A percentile compares a stretch with the other conserved stretches of the same genome.
phyloP scores from a whole-genome alignment of 1,284 basidiomycete species.

The Xerocomus amazonicus region DNA sequence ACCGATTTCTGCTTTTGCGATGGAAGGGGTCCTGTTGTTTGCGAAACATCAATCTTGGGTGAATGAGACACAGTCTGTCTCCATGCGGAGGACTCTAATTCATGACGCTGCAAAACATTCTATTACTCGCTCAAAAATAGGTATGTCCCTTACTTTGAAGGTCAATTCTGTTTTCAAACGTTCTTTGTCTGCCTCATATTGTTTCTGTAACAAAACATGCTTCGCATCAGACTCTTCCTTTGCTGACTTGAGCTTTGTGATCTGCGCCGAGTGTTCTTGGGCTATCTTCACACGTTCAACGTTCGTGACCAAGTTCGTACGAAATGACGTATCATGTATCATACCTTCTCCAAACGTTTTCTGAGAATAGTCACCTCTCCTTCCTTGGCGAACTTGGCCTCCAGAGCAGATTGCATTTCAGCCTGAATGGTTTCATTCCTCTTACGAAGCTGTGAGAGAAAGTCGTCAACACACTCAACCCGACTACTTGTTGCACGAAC shows the following conservation, averaged over 20 bases:
- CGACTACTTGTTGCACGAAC: conserved; percentile 9
- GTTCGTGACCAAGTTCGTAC: background rate
- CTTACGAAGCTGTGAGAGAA: conserved; percentile 43
- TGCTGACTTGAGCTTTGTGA: conserved; percentile 53
- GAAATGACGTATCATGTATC: conserved; percentile 2
- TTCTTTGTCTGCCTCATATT: conserved; percentile 65
- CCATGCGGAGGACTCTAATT: conserved; percentile 57
- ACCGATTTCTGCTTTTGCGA: conserved; percentile 42
- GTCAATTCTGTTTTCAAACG: conserved; percentile 63
- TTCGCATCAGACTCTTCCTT: conserved; percentile 59
- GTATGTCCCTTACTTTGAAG: conserved; percentile 53
- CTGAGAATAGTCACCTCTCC: conserved; percentile 33
- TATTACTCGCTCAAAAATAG: conserved; percentile 10
- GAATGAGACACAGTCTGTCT: conserved; percentile 45
- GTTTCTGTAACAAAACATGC: conserved; percentile 51
- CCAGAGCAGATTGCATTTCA: conserved; percentile 17
- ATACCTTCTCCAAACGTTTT: conserved; percentile 32
- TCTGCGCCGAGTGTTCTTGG: conserved; percentile 55
- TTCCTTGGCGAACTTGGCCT: conserved; percentile 31
- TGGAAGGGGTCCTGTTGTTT: conserved; percentile 38
- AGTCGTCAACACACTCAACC: conserved; percentile 4
- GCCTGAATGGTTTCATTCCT: conserved; percentile 41
- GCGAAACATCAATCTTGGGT: conserved; percentile 40
- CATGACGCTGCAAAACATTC: conserved; percentile 54
- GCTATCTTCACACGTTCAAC: conserved; percentile 40